Evolutionary conservation across 2,329 filamentous ascomycete genomes (phyloP), one percentile per base, ranked within the genome.

Genomic region (Clarireedia monteithiana): DNA sequence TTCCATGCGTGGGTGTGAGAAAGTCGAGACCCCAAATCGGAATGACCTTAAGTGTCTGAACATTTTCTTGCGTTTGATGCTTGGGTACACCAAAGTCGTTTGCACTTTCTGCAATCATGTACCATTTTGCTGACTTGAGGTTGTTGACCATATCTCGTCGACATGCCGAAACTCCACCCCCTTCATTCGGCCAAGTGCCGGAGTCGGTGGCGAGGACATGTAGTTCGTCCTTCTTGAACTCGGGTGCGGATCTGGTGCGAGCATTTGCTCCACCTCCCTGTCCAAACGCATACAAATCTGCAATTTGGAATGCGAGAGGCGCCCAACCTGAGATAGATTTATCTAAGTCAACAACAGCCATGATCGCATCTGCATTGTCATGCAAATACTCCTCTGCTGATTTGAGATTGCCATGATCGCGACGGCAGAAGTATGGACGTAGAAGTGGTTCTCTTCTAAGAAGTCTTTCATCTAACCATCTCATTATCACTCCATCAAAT

Each of bases 21-120:
- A 75, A 74, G 57, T 78, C 76, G 49, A 78, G 63, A 30, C 76
- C 76, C 76, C 76, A 78, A 4, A 78, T 68, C 7, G 76, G 75
- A 53, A 78, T 69, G 5, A 78, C 68, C 59, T 75, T 77, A 38
- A 78, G 61, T 0, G 74, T 76, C 55, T 75, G 73, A n/a, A 78
- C 70, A 58, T 78, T 78, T 39, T 71, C 69, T 63, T 77, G 75
- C 1, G 74, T 77, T 60, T 78, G 75, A 59, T 72, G 72, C 53
- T 73, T 74, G 36, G 75, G 75, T 17, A 77, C 66, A 30, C 76
- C 76, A 60, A 74, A 78, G 58, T 78, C 76, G 56, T 76, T 77
- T 1, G 76, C 76, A n/a, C 74, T 74, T 65, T 78, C 76, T 45
- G 73, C 74, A 48, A 78, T 69, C 70, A 78, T 76, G 56, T 78